Percentiles rank a stretch among this genome's conserved stretches.
Evolutionary conservation across 1,139 yeast genomes (phyloP).

Genomic region (Pichiaceae sp.): DNA sequence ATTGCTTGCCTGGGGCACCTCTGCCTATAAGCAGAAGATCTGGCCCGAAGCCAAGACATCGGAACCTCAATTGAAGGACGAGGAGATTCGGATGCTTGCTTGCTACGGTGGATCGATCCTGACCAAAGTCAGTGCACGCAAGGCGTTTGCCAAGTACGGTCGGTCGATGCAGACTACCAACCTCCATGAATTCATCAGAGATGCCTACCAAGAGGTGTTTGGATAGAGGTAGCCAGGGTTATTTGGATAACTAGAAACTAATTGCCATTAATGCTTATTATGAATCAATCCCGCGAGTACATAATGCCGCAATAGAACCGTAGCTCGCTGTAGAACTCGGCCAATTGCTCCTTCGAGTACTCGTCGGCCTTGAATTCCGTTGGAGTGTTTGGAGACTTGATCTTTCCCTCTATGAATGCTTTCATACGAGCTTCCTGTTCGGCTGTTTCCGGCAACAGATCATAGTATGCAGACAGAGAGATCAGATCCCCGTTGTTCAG

Average conservation of each 20-base stretch:
- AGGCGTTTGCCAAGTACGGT: slow-evolving; percentile 59
- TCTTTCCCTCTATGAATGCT: slow-evolving; percentile 37
- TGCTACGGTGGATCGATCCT: slow-evolving; percentile 67
- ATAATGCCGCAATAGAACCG: slow-evolving; percentile 61
- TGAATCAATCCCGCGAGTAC: slow-evolving; percentile 30
- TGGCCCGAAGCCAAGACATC: slow-evolving; percentile 38
- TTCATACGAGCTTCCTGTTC: slow-evolving; percentile 40
- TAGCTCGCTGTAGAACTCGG: slow-evolving; percentile 43
- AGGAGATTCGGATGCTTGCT: slow-evolving; percentile 47
- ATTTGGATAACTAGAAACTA: neutral
- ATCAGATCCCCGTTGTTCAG: slow-evolving; percentile 39
- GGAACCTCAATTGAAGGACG: slow-evolving; percentile 23
- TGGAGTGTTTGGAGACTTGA: slow-evolving; percentile 30
- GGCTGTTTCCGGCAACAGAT: slow-evolving; percentile 44
- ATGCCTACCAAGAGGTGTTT: slow-evolving; percentile 50
- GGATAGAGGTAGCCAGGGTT: slow-evolving; percentile 13
- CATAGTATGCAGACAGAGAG: slow-evolving; percentile 61
- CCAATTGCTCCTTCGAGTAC: slow-evolving; percentile 36
- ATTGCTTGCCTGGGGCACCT: slow-evolving; percentile 53
- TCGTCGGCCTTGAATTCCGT: slow-evolving; percentile 23
- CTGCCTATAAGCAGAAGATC: slow-evolving; percentile 43
- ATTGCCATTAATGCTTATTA: neutral
- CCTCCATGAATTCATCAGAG: slow-evolving; percentile 59
- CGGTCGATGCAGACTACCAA: slow-evolving; percentile 84
- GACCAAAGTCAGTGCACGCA: slow-evolving; percentile 56